Evolutionary conservation across 345 rosid genomes (phyloP).

Genomic region (Lepidium aucheri): DNA sequence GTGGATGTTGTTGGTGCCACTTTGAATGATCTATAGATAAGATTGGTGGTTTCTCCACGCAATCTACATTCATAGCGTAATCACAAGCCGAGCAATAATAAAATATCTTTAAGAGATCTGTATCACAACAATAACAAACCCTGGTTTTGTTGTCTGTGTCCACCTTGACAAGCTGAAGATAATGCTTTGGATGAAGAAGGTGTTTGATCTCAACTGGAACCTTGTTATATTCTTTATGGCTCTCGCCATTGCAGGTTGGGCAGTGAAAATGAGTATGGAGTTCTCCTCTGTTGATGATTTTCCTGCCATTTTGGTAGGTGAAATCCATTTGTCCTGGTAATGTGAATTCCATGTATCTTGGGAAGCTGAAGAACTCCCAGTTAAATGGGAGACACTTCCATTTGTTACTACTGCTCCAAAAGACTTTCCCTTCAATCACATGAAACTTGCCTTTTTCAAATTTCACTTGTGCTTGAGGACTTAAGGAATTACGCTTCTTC

Average conservation of each 20-base stretch:
- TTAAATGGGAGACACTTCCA: background rate
- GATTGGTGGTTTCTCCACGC: background rate
- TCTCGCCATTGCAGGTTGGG: background rate
- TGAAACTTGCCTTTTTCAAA: background rate
- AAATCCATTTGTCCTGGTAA: no score
- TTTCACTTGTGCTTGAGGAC: no score
- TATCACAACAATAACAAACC: background rate
- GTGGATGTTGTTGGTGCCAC: background rate
- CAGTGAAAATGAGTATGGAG: background rate
- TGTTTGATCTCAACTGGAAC: background rate
- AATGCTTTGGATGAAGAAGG: background rate
- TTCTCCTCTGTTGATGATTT: background rate
- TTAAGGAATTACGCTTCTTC: background rate
- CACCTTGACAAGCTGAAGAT: background rate
- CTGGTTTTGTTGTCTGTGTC: fast-evolving
- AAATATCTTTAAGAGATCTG: fast-evolving
- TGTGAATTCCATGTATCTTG: no score
- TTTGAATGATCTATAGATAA: background rate
- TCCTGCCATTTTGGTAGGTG: no score
- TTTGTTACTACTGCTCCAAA: background rate
- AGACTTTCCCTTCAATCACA: background rate
- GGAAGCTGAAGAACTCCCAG: background rate
- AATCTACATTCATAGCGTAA: background rate
- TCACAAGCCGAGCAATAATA: background rate
- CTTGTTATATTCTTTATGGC: background rate